Conservation (phyloP, 1,284 basidiomycete species). For the Pascua sp. region DNA sequence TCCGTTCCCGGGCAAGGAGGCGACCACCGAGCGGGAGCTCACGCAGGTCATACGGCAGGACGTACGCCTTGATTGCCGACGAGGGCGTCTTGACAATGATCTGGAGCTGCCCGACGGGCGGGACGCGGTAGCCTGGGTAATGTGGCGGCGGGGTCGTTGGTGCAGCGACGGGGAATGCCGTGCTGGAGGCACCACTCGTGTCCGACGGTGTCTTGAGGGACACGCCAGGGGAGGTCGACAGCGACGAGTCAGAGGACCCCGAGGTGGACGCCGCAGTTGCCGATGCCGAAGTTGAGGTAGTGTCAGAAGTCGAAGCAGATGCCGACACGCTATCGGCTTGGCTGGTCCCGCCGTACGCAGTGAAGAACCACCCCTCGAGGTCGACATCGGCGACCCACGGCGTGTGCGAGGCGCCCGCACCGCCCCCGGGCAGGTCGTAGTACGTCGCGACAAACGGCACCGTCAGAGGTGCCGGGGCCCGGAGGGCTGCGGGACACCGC, state of each 20-base stretch:
- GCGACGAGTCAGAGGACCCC: not conserved
- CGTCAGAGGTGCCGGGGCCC: constrained; percentile 31
- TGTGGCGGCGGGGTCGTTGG: constrained; percentile 26
- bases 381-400: constrained; percentile 48
- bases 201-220: too few species aligned
- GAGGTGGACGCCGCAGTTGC: not conserved
- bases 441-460: constrained; percentile 44
- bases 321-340: not conserved
- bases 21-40: constrained; percentile 41
- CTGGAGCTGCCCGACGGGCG: constrained; percentile 54
- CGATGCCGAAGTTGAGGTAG: too few species aligned
- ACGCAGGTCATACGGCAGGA: constrained; percentile 54
- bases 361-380: constrained; percentile 38
- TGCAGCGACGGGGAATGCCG: not conserved
- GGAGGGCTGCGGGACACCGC: constrained; percentile 27
- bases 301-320: too few species aligned
- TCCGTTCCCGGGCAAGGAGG: constrained; percentile 43
- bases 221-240: too few species aligned
- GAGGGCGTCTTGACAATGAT: constrained; percentile 53
- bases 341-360: constrained; percentile 7
- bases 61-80: constrained; percentile 53
- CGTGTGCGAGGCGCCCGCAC: constrained; percentile 24
- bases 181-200: too few species aligned
- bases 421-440: constrained; percentile 34
- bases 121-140: constrained; percentile 54